Evolutionary conservation across 1,139 yeast genomes (phyloP).

Genomic region (Magnusiomyces sp.): DNA sequence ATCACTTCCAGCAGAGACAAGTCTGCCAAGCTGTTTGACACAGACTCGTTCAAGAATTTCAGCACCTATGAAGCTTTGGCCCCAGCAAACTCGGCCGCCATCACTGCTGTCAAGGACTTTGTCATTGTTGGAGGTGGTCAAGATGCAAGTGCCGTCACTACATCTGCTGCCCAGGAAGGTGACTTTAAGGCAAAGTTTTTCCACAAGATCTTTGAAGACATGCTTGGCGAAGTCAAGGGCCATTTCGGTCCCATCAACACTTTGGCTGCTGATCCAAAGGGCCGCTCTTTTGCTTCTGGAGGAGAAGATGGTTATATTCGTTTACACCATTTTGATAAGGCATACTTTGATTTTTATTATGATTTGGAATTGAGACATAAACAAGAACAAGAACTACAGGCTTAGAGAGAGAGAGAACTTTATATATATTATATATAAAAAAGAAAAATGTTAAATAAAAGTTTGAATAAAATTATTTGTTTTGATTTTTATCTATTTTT

Average conservation of each 20-base stretch:
- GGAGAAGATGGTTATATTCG: slow-evolving; percentile 98
- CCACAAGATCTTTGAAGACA: slow-evolving; percentile 92
- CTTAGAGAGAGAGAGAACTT: no score
- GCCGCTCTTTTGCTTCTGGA: slow-evolving; percentile 88
- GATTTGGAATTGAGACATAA: slow-evolving; percentile 55
- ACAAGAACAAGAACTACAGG: background rate
- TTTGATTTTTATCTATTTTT: no score
- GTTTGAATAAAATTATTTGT: no score
- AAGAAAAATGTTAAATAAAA: no score
- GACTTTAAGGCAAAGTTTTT: slow-evolving; percentile 94
- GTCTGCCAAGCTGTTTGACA: slow-evolving; percentile 71
- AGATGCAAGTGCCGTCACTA: slow-evolving; percentile 96
- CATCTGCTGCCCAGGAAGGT: slow-evolving; percentile 90
- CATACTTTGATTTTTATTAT: slow-evolving; percentile 84
- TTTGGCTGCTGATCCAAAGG: slow-evolving; percentile 90
- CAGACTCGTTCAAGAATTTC: slow-evolving; percentile 61
- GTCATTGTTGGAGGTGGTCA: slow-evolving; percentile 98
- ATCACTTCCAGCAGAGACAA: slow-evolving; percentile 92
- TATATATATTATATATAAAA: no score
- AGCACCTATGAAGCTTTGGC: slow-evolving; percentile 83
- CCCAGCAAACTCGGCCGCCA: slow-evolving; percentile 92
- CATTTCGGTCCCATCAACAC: slow-evolving; percentile 98
- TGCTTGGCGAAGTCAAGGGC: slow-evolving; percentile 94
- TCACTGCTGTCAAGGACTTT: slow-evolving; percentile 86
- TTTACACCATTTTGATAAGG: slow-evolving; percentile 86